Evolutionary conservation across 345 rosid species (phyloP), one percentile per base, ranked within the genome.

Genomic region (Rubroshorea leprosula): DNA sequence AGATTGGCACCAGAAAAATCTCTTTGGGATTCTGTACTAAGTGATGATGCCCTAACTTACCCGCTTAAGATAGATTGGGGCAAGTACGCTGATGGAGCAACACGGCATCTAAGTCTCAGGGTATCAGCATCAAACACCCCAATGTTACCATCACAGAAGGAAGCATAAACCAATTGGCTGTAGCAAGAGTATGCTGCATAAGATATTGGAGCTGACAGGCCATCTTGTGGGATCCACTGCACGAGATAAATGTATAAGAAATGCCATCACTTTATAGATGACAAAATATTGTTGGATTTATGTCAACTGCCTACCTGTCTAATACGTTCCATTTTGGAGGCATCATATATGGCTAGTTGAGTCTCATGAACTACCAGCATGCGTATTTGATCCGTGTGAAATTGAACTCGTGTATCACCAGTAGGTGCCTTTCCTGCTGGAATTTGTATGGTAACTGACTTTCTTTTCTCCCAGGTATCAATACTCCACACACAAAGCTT

Each of bases 181-280:
- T 77, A 72, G 20, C 85, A 74, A 6, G 85, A 80, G 71, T 74
- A 80, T 68, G 70, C 68, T 51, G 78, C 85, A 72, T 68, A 74
- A 41, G 85, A 74, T 54, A 80, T 72, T 29, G 76, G 76, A 56
- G 80, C 82, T 11, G 52, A 1, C 46, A 80, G 78, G 20, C 60
- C n/a, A 10, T 80, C 85, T 64, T 70, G 70, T 11, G 85, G 85
- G 61, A 65, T 64, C 80, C 85, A 77, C 85, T 77, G 74, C 65
- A 68, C 50, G 22, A n/a, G 55, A 52, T 0, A 6, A 13, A n/a
- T 26, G 17, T 23, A 4, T 23, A 17, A 6, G 16, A 8, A 45
- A 31, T 7, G 27, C 45, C 23, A 55, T 29, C 41, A 6, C 9
- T 3, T 8, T 35, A 6, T 35, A 6, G 12, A 35, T 35, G 41